Base-by-base conservation (phyloP, 352 stramenopile genomes). In the Phytophthora ramorum region DNA sequence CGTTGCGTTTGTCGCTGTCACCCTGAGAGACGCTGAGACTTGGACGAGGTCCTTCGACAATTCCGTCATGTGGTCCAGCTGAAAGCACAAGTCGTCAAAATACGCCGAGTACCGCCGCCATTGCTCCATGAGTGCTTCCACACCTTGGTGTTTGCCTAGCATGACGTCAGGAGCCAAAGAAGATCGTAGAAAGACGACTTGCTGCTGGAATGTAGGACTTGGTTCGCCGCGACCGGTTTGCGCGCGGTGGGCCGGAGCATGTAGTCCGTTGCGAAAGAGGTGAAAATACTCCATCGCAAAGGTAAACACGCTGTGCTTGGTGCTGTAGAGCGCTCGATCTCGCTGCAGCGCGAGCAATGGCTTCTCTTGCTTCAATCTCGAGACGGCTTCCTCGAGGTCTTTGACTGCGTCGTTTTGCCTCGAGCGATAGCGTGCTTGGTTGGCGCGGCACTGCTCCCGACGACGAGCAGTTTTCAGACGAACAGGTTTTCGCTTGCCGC, bases 101-200 rank as follows among this genome's bases (percentile, higher is more conserved):
- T n/a, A n/a, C n/a, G n/a, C n/a, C n/a, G n/a, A n/a, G n/a, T n/a
- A n/a, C n/a, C n/a, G n/a, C n/a, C n/a, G n/a, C n/a, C n/a, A n/a
- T n/a, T 69, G 63, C 10, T 74, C 49, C 5, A 67, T 26, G 5
- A 70, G 10, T 16, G 32, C 34, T 4, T 72, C 35, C 3, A 61
- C 13, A 1, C 66, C 71, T 12, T 44, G 16, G 2, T 58, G 35
- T 9, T 60, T 49, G 0, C 61, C 66, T 5, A 76, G 26, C 7
- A 8, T 37, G 0, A 79, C 46, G 17, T 75, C 28, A 4, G 53
- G n/a, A 2, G 41, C n/a, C 38, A 82, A 59, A 1, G 44, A 43
- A 7, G 38, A 55, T 8, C 41, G 22, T 7, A 82, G 43, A 16
- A 77, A 77, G 13, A 32, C 55, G 13, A 70, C 43, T 20, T 73